Conservation (phyloP, 768 basidiomycete species). For the Rhodotorula diobovata region DNA sequence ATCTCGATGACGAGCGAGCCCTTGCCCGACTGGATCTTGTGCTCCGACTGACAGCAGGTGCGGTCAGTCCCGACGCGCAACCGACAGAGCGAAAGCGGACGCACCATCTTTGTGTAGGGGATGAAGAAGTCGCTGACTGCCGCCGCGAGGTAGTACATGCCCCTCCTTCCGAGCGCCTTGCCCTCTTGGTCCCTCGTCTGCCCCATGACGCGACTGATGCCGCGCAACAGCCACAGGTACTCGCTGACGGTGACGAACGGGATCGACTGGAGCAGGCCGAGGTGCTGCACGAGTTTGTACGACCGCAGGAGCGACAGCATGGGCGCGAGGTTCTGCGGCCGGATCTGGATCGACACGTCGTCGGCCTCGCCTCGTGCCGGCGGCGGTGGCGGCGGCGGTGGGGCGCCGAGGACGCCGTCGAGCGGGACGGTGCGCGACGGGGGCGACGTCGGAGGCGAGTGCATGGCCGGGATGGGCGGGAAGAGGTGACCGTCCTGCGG, state of each 20-base stretch:
- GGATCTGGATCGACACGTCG: slow-evolving; percentile 57
- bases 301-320: slow-evolving; percentile 68
- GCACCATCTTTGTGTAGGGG: slow-evolving; percentile 80
- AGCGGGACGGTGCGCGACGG: not conserved
- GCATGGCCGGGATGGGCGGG: slow-evolving; percentile 29
- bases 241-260: slow-evolving; percentile 93
- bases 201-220: slow-evolving; percentile 55
- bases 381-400: too few species aligned
- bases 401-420: not conserved
- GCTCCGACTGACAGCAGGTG: slow-evolving; percentile 64
- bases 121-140: slow-evolving; percentile 98
- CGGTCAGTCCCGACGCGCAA: not conserved
- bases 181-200: slow-evolving; percentile 29
- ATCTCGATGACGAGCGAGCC: slow-evolving; percentile 91
- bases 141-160: slow-evolving; percentile 94
- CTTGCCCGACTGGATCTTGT: slow-evolving; percentile 97
- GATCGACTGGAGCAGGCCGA: slow-evolving; percentile 72
- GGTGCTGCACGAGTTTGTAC: slow-evolving; percentile 73
- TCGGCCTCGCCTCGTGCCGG: not conserved
- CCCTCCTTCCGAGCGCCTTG: slow-evolving; percentile 56
- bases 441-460: slow-evolving; percentile 9
- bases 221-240: slow-evolving; percentile 85
- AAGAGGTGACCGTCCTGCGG: slow-evolving; percentile 12
- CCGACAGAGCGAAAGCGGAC: slow-evolving; percentile 43
- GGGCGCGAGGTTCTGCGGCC: slow-evolving; percentile 59